Conservation (phyloP, 495 filamentous ascomycete species). For the Chaetomium tenue region DNA sequence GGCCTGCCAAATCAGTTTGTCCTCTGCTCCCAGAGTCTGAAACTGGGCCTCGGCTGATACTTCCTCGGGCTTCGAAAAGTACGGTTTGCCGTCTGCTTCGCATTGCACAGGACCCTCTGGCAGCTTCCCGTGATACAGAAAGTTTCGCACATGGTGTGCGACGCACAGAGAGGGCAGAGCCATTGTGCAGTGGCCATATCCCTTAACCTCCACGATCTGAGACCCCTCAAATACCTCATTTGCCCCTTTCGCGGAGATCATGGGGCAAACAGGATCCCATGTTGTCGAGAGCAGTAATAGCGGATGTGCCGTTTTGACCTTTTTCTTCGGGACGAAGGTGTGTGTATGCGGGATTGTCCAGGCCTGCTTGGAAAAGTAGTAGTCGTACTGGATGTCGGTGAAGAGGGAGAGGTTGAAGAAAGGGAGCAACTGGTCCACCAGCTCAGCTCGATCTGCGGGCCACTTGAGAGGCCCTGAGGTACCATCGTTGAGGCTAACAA, state of each 20-base stretch:
- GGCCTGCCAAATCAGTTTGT: slow-evolving; percentile 30
- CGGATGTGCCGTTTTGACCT: slow-evolving; percentile 42
- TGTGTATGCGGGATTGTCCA: slow-evolving; percentile 44
- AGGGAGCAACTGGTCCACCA: slow-evolving; percentile 32
- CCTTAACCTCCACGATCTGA: slow-evolving; percentile 43
- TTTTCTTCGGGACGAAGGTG: slow-evolving; percentile 35
- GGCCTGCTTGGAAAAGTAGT: slow-evolving; percentile 39
- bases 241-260: slow-evolving; percentile 42
- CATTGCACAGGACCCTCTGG: slow-evolving; percentile 38
- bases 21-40: slow-evolving; percentile 23
- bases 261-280: slow-evolving; percentile 46
- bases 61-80: slow-evolving; percentile 35
- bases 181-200: slow-evolving; percentile 48
- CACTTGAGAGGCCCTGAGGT: slow-evolving; percentile 31
- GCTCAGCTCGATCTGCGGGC: slow-evolving; percentile 23
- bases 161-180: slow-evolving; percentile 43
- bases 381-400: slow-evolving; percentile 21
- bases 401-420: slow-evolving; percentile 35
- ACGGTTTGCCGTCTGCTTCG: slow-evolving; percentile 34
- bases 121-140: slow-evolving; percentile 41
- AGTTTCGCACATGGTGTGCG: slow-evolving; percentile 38
- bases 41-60: slow-evolving; percentile 9
- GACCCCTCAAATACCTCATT: slow-evolving; percentile 42
- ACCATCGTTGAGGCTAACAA: slow-evolving; percentile 40
- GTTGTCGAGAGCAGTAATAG: slow-evolving; percentile 45